Conservation (phyloP, 768 basidiomycete species). For the Obba rivulosa region DNA sequence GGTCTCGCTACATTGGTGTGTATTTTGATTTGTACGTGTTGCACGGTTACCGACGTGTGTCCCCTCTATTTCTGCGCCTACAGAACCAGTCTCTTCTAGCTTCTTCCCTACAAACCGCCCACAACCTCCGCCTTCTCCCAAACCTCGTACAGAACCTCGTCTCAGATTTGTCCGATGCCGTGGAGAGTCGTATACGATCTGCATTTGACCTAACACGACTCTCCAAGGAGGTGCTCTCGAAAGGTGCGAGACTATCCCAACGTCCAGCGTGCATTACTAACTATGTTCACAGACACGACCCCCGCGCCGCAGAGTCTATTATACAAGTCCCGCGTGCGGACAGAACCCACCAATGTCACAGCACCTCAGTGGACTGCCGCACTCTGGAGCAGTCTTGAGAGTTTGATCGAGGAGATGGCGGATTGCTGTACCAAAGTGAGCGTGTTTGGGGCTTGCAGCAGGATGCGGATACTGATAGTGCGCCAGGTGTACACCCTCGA, state of each 20-base stretch:
- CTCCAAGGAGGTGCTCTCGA: slow-evolving; percentile 76
- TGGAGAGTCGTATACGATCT: slow-evolving; percentile 72
- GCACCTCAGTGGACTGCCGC: slow-evolving; percentile 82
- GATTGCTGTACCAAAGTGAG: slow-evolving; percentile 84
- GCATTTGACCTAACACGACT: slow-evolving; percentile 87
- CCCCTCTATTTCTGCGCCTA: background rate
- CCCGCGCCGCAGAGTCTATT: slow-evolving; percentile 30
- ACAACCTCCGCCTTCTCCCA: slow-evolving; percentile 84
- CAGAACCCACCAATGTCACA: slow-evolving; percentile 85
- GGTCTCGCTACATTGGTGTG: slow-evolving; percentile 75
- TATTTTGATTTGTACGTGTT: slow-evolving; percentile 6
- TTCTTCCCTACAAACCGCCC: slow-evolving; percentile 92
- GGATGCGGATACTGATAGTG: too few relatives aligned
- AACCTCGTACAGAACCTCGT: slow-evolving; percentile 77
- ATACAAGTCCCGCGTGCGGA: slow-evolving; percentile 83
- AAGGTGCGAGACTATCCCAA: slow-evolving; percentile 45
- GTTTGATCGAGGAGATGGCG: slow-evolving; percentile 83
- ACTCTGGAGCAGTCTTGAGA: slow-evolving; percentile 77
- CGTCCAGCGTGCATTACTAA: background rate
- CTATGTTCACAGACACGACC: slow-evolving; percentile 14
- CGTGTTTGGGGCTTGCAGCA: too few relatives aligned
- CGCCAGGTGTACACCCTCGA: slow-evolving; percentile 88
- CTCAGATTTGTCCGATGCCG: slow-evolving; percentile 72
- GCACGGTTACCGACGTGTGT: background rate
- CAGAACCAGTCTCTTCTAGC: slow-evolving; percentile 90